Conservation (phyloP, 129 eudicot genomes). For the Daucus carota region DNA sequence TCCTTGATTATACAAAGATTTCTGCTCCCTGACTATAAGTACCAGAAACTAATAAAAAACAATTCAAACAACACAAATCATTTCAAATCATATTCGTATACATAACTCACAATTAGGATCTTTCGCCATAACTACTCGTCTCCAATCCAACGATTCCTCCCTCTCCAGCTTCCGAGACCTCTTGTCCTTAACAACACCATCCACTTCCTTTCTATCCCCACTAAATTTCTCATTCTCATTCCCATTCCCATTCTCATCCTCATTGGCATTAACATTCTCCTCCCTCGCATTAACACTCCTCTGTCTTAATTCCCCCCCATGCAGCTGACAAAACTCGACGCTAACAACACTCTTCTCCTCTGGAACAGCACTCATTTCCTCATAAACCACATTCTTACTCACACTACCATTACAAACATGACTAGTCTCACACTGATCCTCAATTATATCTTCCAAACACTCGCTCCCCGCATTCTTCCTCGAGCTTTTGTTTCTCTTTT, state of each 20-base stretch:
- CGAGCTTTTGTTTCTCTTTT: not conserved
- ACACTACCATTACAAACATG: slow-evolving; percentile 2
- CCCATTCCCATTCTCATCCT: too few species aligned
- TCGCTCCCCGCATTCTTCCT: not conserved
- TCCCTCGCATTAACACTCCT: slow-evolving; percentile 30
- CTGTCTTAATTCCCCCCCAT: slow-evolving; percentile 45
- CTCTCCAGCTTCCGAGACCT: slow-evolving; percentile 47
- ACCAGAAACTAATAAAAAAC: too few species aligned
- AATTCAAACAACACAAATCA: not conserved
- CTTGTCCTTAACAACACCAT: slow-evolving; percentile 19
- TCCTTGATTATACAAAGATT: too few species aligned
- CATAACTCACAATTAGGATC: slow-evolving; percentile 54
- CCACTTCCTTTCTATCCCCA: slow-evolving; percentile 14
- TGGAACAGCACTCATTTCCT: slow-evolving; percentile 25
- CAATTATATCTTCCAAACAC: not conserved
- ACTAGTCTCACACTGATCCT: not conserved
- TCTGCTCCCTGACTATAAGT: too few species aligned
- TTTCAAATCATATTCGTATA: not conserved
- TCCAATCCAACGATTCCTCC: slow-evolving; percentile 70
- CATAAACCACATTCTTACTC: slow-evolving; percentile 28
- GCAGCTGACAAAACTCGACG: slow-evolving; percentile 22
- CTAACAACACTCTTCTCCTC: slow-evolving; percentile 26
- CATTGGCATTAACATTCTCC: slow-evolving; percentile 11
- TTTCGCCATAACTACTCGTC: slow-evolving; percentile 45
- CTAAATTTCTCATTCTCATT: not conserved